Base-by-base conservation (phyloP, 2,329 filamentous ascomycete species). In the Beauveria scarabaeidicola region DNA sequence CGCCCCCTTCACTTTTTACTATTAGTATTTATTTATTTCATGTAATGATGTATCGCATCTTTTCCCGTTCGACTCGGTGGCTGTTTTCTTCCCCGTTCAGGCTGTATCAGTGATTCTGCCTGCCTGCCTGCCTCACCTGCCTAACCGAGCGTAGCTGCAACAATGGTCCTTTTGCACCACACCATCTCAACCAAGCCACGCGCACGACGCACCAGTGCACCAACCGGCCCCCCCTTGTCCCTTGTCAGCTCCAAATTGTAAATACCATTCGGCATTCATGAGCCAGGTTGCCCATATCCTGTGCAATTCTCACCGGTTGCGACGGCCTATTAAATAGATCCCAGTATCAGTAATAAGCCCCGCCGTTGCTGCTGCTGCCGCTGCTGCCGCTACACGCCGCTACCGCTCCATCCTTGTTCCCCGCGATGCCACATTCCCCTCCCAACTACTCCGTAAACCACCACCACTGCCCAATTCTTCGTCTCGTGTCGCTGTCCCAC, bases 141-240 rank as follows among this genome's bases (percentile, higher is more conserved):
- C 54, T 50, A 57, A 48, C 43, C 19, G 44, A 48, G 54, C 17
- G 36, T 57, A 50, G 54, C 44, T 41, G 32, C 53, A 40, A 27
- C n/a, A 40, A 1, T 5, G n/a, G 19, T 17, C 44, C 11, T 40
- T 57, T 48, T 25, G 43, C 53, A 47, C n/a, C 41, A 55, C 52
- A 46, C 52, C 52, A 17, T 46, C 40, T 44, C 27, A 17, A n/a
- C 32, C 32, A 36, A 36, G 13, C 32, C 38, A 55, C 27, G 52
- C 32, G 19, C 52, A 55, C 41, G 25, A 38, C 41, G 36, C 52
- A 47, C 52, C 52, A 36, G 11, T 13, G 38, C 50, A 21, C 17
- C 25, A 27, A 32, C 23, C 19, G 11, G 32, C 1, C 5, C 11
- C 32, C 32, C 32, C 32, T 36, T 11, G n/a, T n/a, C n/a, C n/a